Evolutionary conservation across 2,329 filamentous ascomycete genomes (phyloP).

Genomic region (Mollisiaceae sp.): DNA sequence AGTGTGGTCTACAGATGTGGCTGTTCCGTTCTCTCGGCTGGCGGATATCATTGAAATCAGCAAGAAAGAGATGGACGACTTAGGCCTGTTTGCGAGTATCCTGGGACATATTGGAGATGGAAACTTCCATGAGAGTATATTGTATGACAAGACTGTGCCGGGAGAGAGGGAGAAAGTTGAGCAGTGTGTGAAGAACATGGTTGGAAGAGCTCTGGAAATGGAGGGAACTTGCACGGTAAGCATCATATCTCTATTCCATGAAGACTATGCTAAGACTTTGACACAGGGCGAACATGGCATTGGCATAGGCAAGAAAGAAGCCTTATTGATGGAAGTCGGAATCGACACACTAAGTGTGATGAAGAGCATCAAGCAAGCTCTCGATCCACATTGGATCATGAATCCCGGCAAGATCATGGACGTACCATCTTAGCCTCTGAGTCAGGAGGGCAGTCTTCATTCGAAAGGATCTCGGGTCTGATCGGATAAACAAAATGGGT

Average conservation of each 20-base stretch:
- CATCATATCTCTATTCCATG: slow-evolving; percentile 22
- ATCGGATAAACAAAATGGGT: slow-evolving; percentile 1
- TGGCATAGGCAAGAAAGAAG: slow-evolving; percentile 85
- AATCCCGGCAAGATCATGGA: slow-evolving; percentile 95
- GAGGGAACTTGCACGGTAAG: slow-evolving; percentile 82
- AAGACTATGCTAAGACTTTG: slow-evolving; percentile 2
- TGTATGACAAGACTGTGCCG: slow-evolving; percentile 76
- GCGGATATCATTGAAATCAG: slow-evolving; percentile 80
- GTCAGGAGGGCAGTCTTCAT: neutral
- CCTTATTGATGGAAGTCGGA: slow-evolving; percentile 79
- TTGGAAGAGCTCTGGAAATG: slow-evolving; percentile 88
- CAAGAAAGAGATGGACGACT: slow-evolving; percentile 85
- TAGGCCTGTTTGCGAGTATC: slow-evolving; percentile 86
- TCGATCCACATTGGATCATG: slow-evolving; percentile 88
- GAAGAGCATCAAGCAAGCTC: slow-evolving; percentile 79
- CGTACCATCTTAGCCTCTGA: slow-evolving; percentile 45
- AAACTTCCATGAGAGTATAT: slow-evolving; percentile 92
- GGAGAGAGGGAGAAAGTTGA: slow-evolving; percentile 78
- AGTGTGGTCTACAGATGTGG: slow-evolving; percentile 85
- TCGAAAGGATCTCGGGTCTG: neutral
- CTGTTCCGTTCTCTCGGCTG: slow-evolving; percentile 77
- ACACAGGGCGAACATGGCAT: slow-evolving; percentile 77
- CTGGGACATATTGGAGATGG: slow-evolving; percentile 91
- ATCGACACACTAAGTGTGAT: slow-evolving; percentile 82
- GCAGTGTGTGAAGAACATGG: slow-evolving; percentile 86